Conservation (phyloP, 1,139 yeast genomes). For the Candida glucosophila region DNA sequence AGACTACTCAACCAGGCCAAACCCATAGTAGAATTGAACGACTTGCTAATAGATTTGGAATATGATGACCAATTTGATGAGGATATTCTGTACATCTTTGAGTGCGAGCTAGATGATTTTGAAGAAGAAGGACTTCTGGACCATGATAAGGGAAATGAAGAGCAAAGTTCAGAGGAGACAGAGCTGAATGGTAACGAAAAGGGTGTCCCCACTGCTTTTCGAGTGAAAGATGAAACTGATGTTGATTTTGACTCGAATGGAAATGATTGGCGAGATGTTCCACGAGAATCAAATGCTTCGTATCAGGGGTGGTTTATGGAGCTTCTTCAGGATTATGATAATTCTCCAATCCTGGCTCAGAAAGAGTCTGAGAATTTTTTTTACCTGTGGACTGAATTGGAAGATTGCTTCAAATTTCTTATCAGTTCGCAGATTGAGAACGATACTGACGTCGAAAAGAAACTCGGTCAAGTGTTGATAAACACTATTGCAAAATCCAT, state of each 20-base stretch:
- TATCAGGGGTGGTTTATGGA: constrained; percentile 13
- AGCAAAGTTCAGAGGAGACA: constrained; percentile 2
- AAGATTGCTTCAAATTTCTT: constrained; percentile 20
- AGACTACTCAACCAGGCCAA: constrained; percentile 15
- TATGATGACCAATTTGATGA: constrained; percentile 66
- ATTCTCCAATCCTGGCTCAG: constrained; percentile 8
- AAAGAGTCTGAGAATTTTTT: constrained; percentile 20
- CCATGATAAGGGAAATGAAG: constrained; percentile 13
- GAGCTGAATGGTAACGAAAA: constrained; percentile 1
- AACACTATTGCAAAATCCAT: constrained; percentile 47
- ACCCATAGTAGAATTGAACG: constrained; percentile 38
- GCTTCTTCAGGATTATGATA: constrained; percentile 7
- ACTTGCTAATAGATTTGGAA: constrained; percentile 46
- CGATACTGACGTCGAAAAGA: constrained; percentile 18
- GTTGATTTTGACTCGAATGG: constrained; percentile 51
- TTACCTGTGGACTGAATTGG: constrained; percentile 21
- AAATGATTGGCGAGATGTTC: constrained; percentile 63
- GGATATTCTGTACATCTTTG: constrained; percentile 65
- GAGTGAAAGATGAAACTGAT: constrained; percentile 17
- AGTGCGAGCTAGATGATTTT: constrained; percentile 39
- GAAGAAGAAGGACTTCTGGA: constrained; percentile 24
- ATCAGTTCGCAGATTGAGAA: constrained; percentile 18
- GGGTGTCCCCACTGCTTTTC: constrained; percentile 21
- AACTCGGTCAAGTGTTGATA: constrained; percentile 32
- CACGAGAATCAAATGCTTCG: constrained; percentile 43